A percentile compares a stretch with the other conserved stretches of the same genome.
Evolutionary conservation across 768 basidiomycete genomes (phyloP).

Genomic region (Auricularia sp.): DNA sequence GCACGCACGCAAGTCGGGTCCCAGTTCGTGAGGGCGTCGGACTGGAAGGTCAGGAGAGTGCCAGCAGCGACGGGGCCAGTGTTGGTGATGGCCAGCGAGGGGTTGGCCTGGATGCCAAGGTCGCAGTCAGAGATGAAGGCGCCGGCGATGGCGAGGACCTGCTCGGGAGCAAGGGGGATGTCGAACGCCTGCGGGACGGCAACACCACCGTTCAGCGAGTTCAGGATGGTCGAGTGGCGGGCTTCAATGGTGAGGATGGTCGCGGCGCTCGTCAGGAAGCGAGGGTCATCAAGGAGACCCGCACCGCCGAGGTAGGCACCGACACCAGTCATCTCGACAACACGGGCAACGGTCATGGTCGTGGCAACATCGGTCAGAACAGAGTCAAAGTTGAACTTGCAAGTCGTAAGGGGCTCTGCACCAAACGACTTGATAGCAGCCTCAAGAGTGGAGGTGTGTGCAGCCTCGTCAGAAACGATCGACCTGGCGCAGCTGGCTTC

Average conservation of each 20-base stretch:
- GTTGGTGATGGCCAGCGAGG: constrained; percentile 53
- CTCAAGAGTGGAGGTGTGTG: constrained; percentile 33
- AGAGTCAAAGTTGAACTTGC: constrained; percentile 57
- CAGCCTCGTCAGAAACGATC: constrained; percentile 53
- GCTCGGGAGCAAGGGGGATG: constrained; percentile 53
- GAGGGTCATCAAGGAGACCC: constrained; percentile 47
- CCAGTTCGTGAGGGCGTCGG: constrained; percentile 24
- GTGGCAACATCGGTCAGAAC: constrained; percentile 55
- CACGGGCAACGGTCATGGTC: constrained; percentile 61
- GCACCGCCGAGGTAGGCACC: constrained; percentile 69
- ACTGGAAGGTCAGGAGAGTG: constrained; percentile 52
- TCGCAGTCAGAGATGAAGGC: constrained; percentile 63
- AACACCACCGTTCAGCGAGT: constrained; percentile 51
- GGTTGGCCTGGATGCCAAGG: constrained; percentile 51
- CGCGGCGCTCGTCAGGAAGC: constrained; percentile 52
- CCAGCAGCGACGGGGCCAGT: constrained; percentile 45
- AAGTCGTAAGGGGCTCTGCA: constrained; percentile 40
- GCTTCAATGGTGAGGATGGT: constrained; percentile 73
- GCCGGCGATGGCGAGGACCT: constrained; percentile 61
- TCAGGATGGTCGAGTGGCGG: constrained; percentile 72
- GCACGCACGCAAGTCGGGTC: constrained; percentile 2
- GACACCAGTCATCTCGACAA: constrained; percentile 69
- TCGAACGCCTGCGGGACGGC: constrained; percentile 65
- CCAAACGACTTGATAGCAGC: constrained; percentile 44
- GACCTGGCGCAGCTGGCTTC: constrained; percentile 10